phyloP scores from a whole-genome alignment of 2,329 filamentous ascomycete genomes.

The Aspergillus latus region DNA sequence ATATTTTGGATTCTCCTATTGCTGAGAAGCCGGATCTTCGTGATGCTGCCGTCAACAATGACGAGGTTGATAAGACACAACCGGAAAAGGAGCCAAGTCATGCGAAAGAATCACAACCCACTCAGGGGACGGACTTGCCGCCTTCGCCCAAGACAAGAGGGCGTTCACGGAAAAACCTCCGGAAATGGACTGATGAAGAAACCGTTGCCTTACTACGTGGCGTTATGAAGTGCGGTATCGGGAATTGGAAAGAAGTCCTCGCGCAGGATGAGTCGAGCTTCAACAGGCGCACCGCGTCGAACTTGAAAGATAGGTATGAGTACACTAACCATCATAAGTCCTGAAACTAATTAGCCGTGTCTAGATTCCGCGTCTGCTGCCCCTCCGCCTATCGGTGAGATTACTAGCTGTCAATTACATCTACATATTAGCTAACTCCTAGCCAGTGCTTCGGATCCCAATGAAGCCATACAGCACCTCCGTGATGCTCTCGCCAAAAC shows the following conservation, averaged over 20 bases:
- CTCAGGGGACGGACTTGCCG: conserved; percentile 22
- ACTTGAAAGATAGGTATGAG: conserved; percentile 60
- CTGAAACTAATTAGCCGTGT: conserved; percentile 3
- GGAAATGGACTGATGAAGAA: conserved; percentile 62
- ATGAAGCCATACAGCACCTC: conserved; percentile 39
- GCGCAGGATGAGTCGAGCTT: conserved; percentile 58
- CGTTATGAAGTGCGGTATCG: conserved; percentile 61
- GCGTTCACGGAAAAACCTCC: conserved; percentile 51
- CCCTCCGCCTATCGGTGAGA: conserved; percentile 48
- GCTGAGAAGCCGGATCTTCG: conserved; percentile 22
- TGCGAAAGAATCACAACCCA: conserved; percentile 5
- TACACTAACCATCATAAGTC: neutral
- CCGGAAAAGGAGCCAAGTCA: conserved; percentile 13
- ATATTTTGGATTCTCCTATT: conserved; percentile 34
- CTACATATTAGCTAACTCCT: conserved; percentile 7
- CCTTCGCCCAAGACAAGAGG: conserved; percentile 35
- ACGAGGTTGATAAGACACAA: conserved; percentile 2
- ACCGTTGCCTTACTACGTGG: conserved; percentile 59
- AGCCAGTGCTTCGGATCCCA: conserved; percentile 35
- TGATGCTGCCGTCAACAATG: conserved; percentile 16
- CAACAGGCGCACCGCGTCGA: conserved; percentile 58
- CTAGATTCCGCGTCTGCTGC: conserved; percentile 55
- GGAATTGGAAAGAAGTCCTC: conserved; percentile 64
- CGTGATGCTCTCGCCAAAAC: conserved; percentile 37
- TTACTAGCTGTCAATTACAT: neutral